These are phyloP conservation scores for Cladorrhinum sp. DNA, from an alignment of 2,329 filamentous ascomycete species.

Conservation along the genomic window DNA sequence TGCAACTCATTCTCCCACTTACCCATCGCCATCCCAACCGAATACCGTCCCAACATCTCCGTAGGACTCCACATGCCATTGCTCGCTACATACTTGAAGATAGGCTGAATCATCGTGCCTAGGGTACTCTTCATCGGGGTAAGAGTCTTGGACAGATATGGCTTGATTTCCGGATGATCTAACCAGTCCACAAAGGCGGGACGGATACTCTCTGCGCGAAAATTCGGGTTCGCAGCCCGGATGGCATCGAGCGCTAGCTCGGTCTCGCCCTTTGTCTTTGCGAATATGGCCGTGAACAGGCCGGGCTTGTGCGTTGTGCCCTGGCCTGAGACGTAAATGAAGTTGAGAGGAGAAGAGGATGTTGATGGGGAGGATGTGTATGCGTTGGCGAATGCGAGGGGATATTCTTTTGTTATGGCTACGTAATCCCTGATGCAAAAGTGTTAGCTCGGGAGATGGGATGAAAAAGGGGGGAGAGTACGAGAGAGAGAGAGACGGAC, in stretches of 20 bases:
- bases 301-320: constrained; percentile 59
- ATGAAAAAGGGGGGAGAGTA: background rate
- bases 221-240: constrained; percentile 39
- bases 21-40: constrained; percentile 47
- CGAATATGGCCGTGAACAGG: constrained; percentile 56
- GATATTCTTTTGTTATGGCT: constrained; percentile 65
- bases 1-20: constrained; percentile 29
- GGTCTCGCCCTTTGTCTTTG: constrained; percentile 63
- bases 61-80: constrained; percentile 40
- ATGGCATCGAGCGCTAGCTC: constrained; percentile 59
- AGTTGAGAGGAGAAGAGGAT: constrained; percentile 56
- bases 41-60: constrained; percentile 40
- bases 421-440: constrained; percentile 53
- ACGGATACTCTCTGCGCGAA: constrained; percentile 56
- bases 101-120: constrained; percentile 26
- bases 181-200: constrained; percentile 56
- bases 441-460: background rate
- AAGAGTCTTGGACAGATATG: constrained; percentile 40
- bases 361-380: constrained; percentile 47
- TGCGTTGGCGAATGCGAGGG: constrained; percentile 60
- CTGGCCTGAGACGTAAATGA: constrained; percentile 67
- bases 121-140: constrained; percentile 20
- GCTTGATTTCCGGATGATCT: constrained; percentile 40
- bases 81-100: constrained; percentile 25
- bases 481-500: constrained; percentile 36